Conservation (phyloP, 2,329 filamentous ascomycete species). For the Tympanopsis confertula region DNA sequence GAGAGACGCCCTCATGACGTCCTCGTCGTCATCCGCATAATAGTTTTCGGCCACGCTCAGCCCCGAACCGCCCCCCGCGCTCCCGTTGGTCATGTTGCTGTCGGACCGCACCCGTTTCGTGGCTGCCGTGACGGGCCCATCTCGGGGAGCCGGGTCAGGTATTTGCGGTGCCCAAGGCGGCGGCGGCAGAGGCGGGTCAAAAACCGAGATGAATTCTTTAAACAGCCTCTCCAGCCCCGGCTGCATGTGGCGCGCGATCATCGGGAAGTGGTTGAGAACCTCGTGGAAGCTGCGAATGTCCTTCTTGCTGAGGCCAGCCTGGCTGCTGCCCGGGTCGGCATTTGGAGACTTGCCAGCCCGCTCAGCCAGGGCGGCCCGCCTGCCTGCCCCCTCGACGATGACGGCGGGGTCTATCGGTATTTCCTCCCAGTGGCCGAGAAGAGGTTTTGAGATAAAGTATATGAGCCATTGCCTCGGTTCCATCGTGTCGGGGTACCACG, state of each 20-base stretch:
- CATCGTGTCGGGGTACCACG: conserved; percentile 81
- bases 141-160: conserved; percentile 40
- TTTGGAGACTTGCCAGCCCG: conserved; percentile 22
- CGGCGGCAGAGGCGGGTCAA: conserved; percentile 74
- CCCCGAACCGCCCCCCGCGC: conserved; percentile 23
- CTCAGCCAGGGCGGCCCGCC: conserved; percentile 24
- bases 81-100: conserved; percentile 40
- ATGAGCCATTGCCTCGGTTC: conserved; percentile 91
- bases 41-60: conserved; percentile 36
- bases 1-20: conserved; percentile 74
- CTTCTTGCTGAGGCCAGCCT: conserved; percentile 60
- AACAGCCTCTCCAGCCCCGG: conserved; percentile 80
- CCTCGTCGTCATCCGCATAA: conserved; percentile 80
- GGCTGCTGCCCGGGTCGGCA: conserved; percentile 27
- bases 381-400: conserved; percentile 47
- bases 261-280: conserved; percentile 78
- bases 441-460: conserved; percentile 85
- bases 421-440: conserved; percentile 75
- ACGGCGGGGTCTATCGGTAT: conserved; percentile 63
- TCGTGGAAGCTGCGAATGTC: conserved; percentile 86
- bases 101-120: conserved; percentile 46
- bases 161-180: conserved; percentile 43
- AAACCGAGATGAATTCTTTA: conserved; percentile 73
- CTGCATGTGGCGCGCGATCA: conserved; percentile 95
- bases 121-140: conserved; percentile 33